Evolutionary conservation across 345 rosid genomes (phyloP).

Genomic region (Rhizophora apiculata): DNA sequence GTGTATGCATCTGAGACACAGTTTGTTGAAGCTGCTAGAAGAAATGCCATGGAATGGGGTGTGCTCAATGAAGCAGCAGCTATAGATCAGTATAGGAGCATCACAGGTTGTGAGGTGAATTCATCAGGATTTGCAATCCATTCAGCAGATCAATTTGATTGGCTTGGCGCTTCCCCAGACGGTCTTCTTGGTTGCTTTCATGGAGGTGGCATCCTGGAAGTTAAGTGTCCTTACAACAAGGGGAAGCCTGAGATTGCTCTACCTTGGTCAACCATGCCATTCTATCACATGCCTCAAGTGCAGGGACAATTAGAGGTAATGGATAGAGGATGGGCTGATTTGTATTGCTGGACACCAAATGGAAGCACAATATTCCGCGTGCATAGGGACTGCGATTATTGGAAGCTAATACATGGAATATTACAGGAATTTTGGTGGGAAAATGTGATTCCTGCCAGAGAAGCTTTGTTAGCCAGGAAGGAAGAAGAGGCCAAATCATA

Average conservation of each 20-base stretch:
- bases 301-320: slow-evolving; percentile 94
- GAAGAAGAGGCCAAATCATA: slow-evolving; percentile 48
- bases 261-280: slow-evolving; percentile 77
- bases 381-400: slow-evolving; percentile 54
- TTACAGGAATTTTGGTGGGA: slow-evolving; percentile 87
- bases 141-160: slow-evolving; percentile 46
- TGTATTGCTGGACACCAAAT: slow-evolving; percentile 87
- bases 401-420: slow-evolving; percentile 63
- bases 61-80: slow-evolving; percentile 67
- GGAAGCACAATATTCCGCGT: slow-evolving; percentile 80
- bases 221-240: slow-evolving; percentile 90
- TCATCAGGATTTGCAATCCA: slow-evolving; percentile 68
- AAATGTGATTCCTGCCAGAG: slow-evolving; percentile 75
- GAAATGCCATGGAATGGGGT: slow-evolving; percentile 77
- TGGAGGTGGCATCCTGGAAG: slow-evolving; percentile 72
- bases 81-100: slow-evolving; percentile 59
- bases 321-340: slow-evolving; percentile 82
- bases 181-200: slow-evolving; percentile 63
- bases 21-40: slow-evolving; percentile 32
- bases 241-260: slow-evolving; percentile 74
- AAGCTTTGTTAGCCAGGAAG: slow-evolving; percentile 49
- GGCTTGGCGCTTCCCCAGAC: slow-evolving; percentile 91
- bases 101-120: slow-evolving; percentile 67
- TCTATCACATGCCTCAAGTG: slow-evolving; percentile 92
- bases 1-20: slow-evolving; percentile 46